These are phyloP conservation scores for Cercospora zeae-maydis DNA, from an alignment of 2,329 filamentous ascomycete genomes.

Conservation along the genomic window DNA sequence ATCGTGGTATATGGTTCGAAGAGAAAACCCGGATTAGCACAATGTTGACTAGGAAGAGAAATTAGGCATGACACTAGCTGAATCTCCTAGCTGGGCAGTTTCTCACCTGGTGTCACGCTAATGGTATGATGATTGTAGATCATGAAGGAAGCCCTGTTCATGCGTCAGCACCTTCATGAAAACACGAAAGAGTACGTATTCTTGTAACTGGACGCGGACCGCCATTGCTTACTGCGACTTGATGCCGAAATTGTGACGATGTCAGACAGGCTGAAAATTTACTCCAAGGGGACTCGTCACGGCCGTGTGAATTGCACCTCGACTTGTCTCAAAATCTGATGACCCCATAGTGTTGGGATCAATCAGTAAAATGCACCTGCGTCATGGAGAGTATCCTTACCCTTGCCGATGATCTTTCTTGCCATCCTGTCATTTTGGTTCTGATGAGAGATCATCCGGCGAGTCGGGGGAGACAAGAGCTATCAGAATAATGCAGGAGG, in stretches of 20 bases:
- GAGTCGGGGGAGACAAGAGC: neutral
- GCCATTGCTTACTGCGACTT: neutral
- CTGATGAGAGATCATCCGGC: neutral
- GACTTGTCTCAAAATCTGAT: too few relatives aligned
- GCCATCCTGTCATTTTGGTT: neutral
- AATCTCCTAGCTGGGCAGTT: neutral
- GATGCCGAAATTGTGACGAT: neutral
- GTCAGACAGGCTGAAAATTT: too few relatives aligned
- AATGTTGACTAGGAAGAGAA: neutral
- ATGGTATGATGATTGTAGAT: neutral
- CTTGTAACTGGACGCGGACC: neutral
- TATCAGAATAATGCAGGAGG: neutral
- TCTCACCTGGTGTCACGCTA: neutral
- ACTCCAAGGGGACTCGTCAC: too few relatives aligned
- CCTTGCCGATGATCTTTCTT: neutral
- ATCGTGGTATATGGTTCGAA: too few relatives aligned
- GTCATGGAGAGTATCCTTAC: neutral
- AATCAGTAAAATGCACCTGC: neutral
- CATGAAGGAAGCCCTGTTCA: neutral
- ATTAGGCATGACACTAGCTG: neutral
- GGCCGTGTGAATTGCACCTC: too few relatives aligned
- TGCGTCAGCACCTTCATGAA: neutral
- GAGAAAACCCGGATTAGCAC: too few relatives aligned
- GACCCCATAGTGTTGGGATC: too few relatives aligned
- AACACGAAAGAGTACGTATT: neutral